Evolutionary conservation across 106 monocot genomes (phyloP).

Genomic region (Platanthera zijinensis): DNA sequence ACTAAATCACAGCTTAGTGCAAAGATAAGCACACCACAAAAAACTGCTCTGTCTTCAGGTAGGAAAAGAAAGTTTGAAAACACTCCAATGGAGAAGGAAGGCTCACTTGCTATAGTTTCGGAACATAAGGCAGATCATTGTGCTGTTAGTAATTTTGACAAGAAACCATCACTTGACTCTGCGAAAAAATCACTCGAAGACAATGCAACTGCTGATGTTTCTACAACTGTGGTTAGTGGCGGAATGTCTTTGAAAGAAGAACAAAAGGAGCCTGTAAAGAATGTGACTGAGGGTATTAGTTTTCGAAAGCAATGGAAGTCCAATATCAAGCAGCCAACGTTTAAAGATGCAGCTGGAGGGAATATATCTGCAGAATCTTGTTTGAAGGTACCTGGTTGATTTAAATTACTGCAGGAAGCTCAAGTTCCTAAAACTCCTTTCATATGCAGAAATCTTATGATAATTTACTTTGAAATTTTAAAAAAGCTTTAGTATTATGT

Average conservation of each 20-base stretch:
- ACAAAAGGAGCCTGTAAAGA: neutral
- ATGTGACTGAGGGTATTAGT: constrained; percentile 9
- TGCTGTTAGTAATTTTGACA: constrained; percentile 27
- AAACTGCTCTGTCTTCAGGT: neutral
- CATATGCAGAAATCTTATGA: neutral
- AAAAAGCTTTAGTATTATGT: neutral
- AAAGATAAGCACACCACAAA: constrained; percentile 10
- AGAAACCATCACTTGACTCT: constrained; percentile 23
- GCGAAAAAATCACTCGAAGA: constrained; percentile 13
- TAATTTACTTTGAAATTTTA: neutral
- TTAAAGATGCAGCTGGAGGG: neutral
- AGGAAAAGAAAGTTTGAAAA: constrained; percentile 5
- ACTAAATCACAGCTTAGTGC: constrained; percentile 17
- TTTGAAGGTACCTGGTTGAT: constrained; percentile 29
- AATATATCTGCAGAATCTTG: constrained; percentile 15
- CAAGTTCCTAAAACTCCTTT: neutral
- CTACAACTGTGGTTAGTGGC: constrained; percentile 5
- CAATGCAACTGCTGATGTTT: constrained; percentile 14
- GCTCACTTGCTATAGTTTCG: constrained; percentile 11
- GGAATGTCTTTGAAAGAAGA: too few relatives aligned
- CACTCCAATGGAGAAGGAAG: neutral
- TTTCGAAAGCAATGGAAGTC: constrained; percentile 11
- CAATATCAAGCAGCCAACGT: constrained; percentile 4
- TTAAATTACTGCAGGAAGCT: neutral
- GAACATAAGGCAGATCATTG: constrained; percentile 25